These are phyloP conservation scores for Fusarium haematococcum DNA, from an alignment of 2,329 filamentous ascomycete genomes.

Conservation along the genomic window DNA sequence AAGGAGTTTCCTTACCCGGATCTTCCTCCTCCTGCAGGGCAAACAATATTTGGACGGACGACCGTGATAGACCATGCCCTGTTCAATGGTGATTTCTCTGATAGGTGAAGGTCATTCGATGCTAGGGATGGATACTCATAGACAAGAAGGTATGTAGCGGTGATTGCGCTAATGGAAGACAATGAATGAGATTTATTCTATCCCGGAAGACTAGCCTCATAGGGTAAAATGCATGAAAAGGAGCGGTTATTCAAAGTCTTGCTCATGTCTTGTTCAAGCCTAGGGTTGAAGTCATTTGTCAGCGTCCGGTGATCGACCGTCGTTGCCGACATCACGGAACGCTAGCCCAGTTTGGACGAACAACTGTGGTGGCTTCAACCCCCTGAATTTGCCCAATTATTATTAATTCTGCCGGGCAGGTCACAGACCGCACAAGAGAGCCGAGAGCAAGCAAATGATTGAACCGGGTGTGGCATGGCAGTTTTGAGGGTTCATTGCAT, in stretches of 20 bases:
- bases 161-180: neutral
- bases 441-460: no score
- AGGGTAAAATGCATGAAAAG: neutral
- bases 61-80: neutral
- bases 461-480: no score
- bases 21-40: neutral
- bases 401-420: no score
- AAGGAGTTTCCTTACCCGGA: neutral
- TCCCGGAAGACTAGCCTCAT: neutral
- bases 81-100: neutral
- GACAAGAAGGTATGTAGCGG: no score
- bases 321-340: neutral
- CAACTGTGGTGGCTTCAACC: neutral
- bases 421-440: no score
- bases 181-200: neutral
- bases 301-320: neutral
- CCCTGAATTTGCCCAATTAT: no score
- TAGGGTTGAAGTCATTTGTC: neutral
- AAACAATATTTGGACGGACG: neutral
- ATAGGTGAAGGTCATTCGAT: neutral
- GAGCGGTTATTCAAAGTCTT: no score
- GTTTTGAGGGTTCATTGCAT: neutral
- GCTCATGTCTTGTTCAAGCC: neutral
- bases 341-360: neutral
- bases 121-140: no score